Evolutionary conservation across 139 green algal species (phyloP).

Genomic region (Chlorella sorokiniana): DNA sequence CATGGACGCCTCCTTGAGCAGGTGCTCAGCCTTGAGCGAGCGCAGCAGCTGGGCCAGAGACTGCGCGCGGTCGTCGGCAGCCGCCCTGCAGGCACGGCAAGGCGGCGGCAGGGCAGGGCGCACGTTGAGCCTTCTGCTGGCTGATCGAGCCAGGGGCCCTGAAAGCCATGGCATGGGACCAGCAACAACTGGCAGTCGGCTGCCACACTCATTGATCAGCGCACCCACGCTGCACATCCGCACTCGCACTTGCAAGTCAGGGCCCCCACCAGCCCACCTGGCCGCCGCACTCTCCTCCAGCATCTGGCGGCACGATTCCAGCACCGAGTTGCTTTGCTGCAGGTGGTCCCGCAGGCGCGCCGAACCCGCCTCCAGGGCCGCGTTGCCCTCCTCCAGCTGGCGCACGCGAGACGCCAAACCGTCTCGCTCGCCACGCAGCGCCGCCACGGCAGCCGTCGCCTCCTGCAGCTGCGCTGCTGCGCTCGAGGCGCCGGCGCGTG

Average conservation of each 20-base stretch:
- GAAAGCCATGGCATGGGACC: too few species aligned
- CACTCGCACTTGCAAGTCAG: neutral
- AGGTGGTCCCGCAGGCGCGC: constrained; percentile 4
- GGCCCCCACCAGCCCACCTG: neutral
- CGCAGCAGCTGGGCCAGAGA: constrained; percentile 19
- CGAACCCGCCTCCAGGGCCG: neutral
- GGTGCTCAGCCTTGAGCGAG: constrained; percentile 2
- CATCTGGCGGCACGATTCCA: constrained; percentile 16
- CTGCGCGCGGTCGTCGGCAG: neutral
- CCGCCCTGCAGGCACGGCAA: neutral
- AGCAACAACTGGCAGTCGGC: too few species aligned
- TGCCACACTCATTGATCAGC: too few species aligned
- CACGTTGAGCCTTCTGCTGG: too few species aligned
- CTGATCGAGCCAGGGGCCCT: too few species aligned
- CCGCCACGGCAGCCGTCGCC: neutral
- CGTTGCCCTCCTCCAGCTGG: neutral
- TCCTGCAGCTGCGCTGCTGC: neutral
- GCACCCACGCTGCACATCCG: neutral
- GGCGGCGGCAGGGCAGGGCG: too few species aligned
- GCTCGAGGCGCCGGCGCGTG: neutral
- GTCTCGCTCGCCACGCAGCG: constrained; percentile 1
- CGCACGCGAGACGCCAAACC: neutral
- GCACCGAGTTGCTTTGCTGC: neutral
- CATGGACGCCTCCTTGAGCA: constrained; percentile 28
- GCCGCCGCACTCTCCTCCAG: constrained; percentile 2